These are phyloP conservation scores for Acorus calamus DNA, from an alignment of 106 monocot genomes.

Conservation along the genomic window DNA sequence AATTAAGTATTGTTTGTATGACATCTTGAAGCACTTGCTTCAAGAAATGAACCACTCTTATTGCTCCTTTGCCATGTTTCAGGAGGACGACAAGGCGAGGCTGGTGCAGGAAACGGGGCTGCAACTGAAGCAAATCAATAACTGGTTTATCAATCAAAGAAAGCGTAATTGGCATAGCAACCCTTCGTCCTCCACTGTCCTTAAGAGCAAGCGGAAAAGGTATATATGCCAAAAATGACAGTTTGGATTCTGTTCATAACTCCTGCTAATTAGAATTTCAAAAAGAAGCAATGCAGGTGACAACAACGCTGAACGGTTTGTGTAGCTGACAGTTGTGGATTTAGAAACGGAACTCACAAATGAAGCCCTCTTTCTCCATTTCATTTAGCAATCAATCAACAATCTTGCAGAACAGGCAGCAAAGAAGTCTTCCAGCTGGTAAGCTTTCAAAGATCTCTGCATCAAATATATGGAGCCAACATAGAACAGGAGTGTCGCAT, in stretches of 20 bases:
- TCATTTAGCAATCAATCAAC: too few species aligned
- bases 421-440: too few species aligned
- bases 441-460: too few species aligned
- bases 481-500: too few species aligned
- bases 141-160: constrained; percentile 99
- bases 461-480: too few species aligned
- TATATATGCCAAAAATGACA: constrained; percentile 6
- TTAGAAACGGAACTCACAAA: neutral
- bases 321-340: neutral
- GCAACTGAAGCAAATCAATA: constrained; percentile 95
- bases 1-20: too few species aligned
- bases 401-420: too few species aligned
- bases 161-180: constrained; percentile 98
- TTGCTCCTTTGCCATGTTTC: neutral
- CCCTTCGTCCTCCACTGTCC: constrained; percentile 55
- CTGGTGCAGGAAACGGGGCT: constrained; percentile 88
- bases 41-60: too few species aligned
- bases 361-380: too few species aligned
- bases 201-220: constrained; percentile 87
- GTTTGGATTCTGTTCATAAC: neutral
- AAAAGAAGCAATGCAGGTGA: constrained; percentile 52
- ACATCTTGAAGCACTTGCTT: too few species aligned
- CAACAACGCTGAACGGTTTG: constrained; percentile 23
- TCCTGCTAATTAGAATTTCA: neutral
- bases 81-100: constrained; percentile 95